A percentile compares a stretch with the other conserved stretches of the same genome.
Evolutionary conservation across 306 rosid genomes (phyloP).

Genomic region (Acacia confusa): DNA sequence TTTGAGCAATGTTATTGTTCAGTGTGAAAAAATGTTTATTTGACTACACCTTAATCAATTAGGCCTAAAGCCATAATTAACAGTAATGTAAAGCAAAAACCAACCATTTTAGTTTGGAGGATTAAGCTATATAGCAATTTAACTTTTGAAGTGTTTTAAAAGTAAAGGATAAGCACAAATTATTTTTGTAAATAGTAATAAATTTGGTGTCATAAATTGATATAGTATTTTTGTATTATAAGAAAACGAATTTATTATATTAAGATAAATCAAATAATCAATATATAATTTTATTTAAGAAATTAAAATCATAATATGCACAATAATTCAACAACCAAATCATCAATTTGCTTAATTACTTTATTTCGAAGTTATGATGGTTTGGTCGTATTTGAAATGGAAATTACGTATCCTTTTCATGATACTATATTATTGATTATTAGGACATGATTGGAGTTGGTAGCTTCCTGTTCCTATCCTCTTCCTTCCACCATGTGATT

Average conservation of each 20-base stretch:
- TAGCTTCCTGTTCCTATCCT: neutral
- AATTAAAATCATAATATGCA: neutral
- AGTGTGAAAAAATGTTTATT: neutral
- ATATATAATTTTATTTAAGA: neutral
- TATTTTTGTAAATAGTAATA: neutral
- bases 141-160: no score
- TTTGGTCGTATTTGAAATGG: conserved; percentile 26
- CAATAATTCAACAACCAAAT: neutral
- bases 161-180: neutral
- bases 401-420: neutral
- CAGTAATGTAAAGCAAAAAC: neutral
- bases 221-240: neutral
- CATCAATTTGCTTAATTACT: neutral
- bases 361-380: neutral
- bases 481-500: neutral
- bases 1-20: neutral
- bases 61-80: neutral
- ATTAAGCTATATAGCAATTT: no score
- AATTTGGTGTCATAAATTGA: neutral
- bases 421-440: neutral
- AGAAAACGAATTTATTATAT: neutral
- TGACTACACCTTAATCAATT: neutral
- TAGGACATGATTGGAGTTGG: conserved; percentile 20
- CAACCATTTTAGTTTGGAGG: no score
- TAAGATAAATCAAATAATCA: neutral